Evolutionary conservation across 208 protist genomes (phyloP).

Genomic region (Phytomonas sp.): DNA sequence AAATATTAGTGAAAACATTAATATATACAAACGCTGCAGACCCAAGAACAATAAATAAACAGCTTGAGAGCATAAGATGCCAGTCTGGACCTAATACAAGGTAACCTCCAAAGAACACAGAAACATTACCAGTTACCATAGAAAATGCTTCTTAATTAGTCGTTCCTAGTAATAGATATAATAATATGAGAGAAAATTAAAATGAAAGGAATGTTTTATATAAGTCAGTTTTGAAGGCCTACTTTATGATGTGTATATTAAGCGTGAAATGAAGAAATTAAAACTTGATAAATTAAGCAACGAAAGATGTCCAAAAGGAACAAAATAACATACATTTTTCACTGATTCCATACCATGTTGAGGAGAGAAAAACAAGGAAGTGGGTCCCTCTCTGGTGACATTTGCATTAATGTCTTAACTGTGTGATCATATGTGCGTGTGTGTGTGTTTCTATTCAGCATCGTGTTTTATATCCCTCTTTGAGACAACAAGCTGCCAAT

Average conservation of each 20-base stretch:
- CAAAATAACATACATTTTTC: slow-evolving; percentile 1
- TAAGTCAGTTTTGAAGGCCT: not conserved
- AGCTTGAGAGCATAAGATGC: slow-evolving; percentile 28
- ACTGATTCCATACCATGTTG: slow-evolving; percentile 6
- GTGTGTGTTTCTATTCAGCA: not conserved
- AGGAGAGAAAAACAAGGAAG: slow-evolving; percentile 18
- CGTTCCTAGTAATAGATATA: not conserved
- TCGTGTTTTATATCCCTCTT: not conserved
- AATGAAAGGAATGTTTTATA: not conserved
- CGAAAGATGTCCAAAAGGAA: slow-evolving; percentile 6
- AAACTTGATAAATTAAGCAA: not conserved
- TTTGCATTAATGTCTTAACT: not conserved
- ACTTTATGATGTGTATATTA: not conserved
- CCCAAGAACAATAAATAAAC: slow-evolving; percentile 7
- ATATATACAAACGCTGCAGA: not conserved
- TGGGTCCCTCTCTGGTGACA: not conserved
- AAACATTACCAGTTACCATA: slow-evolving; percentile 28
- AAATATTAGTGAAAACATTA: not conserved
- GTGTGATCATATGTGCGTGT: not conserved
- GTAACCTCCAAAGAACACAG: slow-evolving; percentile 27
- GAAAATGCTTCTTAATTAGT: not conserved
- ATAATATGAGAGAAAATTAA: not conserved
- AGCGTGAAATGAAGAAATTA: slow-evolving; percentile 5
- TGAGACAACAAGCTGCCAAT: not conserved
- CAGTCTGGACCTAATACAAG: slow-evolving; percentile 62